Percentiles rank a stretch among this genome's conserved stretches.
Evolutionary conservation across 805 yeast genomes (phyloP).

Genomic region (Candida tallmaniae): DNA sequence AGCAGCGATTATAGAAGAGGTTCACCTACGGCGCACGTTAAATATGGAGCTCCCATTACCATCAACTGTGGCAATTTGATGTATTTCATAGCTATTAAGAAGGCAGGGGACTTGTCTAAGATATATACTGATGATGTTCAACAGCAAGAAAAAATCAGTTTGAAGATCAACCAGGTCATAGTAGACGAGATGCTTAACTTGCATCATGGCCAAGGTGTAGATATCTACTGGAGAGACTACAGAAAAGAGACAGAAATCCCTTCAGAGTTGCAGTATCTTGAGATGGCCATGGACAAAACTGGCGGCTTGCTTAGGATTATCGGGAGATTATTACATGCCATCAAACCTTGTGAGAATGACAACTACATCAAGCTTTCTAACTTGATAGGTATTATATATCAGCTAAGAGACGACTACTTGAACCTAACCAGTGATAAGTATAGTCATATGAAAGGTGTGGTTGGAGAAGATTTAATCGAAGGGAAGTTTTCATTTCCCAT

Average conservation of each 20-base stretch:
- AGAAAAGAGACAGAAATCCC: constrained; percentile 15
- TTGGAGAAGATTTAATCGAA: constrained; percentile 80
- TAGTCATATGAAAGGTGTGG: constrained; percentile 62
- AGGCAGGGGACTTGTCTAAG: constrained; percentile 25
- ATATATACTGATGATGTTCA: constrained; percentile 10
- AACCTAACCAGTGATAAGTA: constrained; percentile 54
- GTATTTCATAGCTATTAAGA: constrained; percentile 67
- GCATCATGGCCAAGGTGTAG: constrained; percentile 89
- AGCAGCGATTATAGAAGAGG: constrained; percentile 69
- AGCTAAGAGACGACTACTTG: constrained; percentile 78
- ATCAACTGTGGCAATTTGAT: constrained; percentile 80
- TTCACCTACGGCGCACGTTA: constrained; percentile 68
- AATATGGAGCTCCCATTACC: constrained; percentile 75
- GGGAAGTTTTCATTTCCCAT: constrained; percentile 89
- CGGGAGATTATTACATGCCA: constrained; percentile 52
- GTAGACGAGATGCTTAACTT: constrained; percentile 73
- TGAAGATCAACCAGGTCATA: constrained; percentile 36
- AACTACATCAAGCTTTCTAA: constrained; percentile 52
- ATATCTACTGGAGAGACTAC: constrained; percentile 70
- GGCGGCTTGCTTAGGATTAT: constrained; percentile 84
- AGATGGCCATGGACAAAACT: constrained; percentile 82
- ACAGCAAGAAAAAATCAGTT: constrained; percentile 7
- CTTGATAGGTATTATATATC: constrained; percentile 77
- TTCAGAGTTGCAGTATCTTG: constrained; percentile 46
- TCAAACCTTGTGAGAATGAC: constrained; percentile 6